Evolutionary conservation across 2,329 filamentous ascomycete species (phyloP).

Genomic region (Aspergillus ochraceus): DNA sequence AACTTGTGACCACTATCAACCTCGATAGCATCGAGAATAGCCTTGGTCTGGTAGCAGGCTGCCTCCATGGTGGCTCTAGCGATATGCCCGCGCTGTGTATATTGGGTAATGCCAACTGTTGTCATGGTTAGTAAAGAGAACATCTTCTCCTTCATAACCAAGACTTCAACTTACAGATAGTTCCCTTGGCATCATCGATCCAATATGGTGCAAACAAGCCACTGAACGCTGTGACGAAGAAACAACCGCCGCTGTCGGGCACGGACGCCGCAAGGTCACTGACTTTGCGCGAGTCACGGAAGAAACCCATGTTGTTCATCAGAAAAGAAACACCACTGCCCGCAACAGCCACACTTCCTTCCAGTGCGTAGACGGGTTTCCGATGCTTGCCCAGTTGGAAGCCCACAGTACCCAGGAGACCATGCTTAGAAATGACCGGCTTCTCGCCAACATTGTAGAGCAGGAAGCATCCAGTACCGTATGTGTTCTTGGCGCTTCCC

Average conservation of each 20-base stretch:
- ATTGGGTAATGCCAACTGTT: conserved; percentile 75
- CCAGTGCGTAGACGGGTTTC: conserved; percentile 75
- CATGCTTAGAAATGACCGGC: conserved; percentile 81
- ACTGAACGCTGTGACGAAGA: conserved; percentile 87
- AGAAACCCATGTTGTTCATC: conserved; percentile 65
- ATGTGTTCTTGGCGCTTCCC: conserved; percentile 86
- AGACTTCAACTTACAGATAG: conserved; percentile 62
- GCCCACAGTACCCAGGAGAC: conserved; percentile 80
- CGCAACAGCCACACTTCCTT: conserved; percentile 80
- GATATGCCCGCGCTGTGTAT: conserved; percentile 82
- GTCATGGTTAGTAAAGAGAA: conserved; percentile 10
- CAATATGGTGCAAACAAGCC: conserved; percentile 91
- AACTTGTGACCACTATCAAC: conserved; percentile 77
- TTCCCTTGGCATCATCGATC: conserved; percentile 90
- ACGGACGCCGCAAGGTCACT: conserved; percentile 65
- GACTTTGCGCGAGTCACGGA: conserved; percentile 62
- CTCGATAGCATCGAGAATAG: conserved; percentile 89
- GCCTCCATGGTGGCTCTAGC: conserved; percentile 87
- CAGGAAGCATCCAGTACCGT: conserved; percentile 86
- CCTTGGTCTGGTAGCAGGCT: conserved; percentile 88
- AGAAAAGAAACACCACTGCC: conserved; percentile 78
- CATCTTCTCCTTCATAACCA: background rate
- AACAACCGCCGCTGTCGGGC: conserved; percentile 76
- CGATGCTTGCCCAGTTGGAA: conserved; percentile 74
- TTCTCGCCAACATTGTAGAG: conserved; percentile 84